A percentile compares a stretch with the other conserved stretches of the same genome.
These are phyloP conservation scores for Zymoseptoria passerinii DNA, from an alignment of 2,329 filamentous ascomycete species.

Conservation along the genomic window DNA sequence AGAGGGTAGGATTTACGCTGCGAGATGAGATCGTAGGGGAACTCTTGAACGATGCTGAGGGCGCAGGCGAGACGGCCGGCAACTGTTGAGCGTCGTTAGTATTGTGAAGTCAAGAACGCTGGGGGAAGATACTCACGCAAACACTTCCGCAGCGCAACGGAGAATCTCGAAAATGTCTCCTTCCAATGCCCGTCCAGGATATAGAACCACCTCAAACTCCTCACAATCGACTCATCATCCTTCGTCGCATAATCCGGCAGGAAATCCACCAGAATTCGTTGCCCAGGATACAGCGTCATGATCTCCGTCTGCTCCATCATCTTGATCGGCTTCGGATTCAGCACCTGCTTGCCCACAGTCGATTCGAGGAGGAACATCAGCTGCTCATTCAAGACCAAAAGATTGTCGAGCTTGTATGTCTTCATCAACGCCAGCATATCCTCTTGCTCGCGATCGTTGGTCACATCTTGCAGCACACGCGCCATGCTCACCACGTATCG, in stretches of 20 bases:
- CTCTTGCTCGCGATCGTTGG: constrained; percentile 55
- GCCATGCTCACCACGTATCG: constrained; percentile 64
- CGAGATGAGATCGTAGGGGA: constrained; percentile 42
- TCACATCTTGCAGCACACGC: constrained; percentile 66
- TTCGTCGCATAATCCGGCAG: constrained; percentile 51
- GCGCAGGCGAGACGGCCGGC: constrained; percentile 48
- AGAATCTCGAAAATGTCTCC: constrained; percentile 59
- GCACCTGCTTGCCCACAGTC: constrained; percentile 9
- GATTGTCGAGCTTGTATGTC: constrained; percentile 62
- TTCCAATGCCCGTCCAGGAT: constrained; percentile 65
- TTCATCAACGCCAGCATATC: constrained; percentile 66
- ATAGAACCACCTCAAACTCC: constrained; percentile 76
- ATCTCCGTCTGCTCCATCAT: constrained; percentile 47
- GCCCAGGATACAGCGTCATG: constrained; percentile 43
- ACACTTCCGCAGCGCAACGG: constrained; percentile 72
- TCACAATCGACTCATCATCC: constrained; percentile 63
- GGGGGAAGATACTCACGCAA: constrained; percentile 54
- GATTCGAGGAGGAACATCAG: constrained; percentile 31
- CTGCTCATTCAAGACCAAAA: constrained; percentile 65
- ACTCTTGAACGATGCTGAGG: constrained; percentile 43
- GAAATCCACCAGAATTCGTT: constrained; percentile 62
- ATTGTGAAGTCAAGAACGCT: background rate
- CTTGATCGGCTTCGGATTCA: constrained; percentile 20
- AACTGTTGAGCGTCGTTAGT: constrained; percentile 24
- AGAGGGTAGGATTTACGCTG: constrained; percentile 34